Evolutionary conservation across 495 filamentous ascomycete species (phyloP).

Genomic region (Penicillium coprophilum): DNA sequence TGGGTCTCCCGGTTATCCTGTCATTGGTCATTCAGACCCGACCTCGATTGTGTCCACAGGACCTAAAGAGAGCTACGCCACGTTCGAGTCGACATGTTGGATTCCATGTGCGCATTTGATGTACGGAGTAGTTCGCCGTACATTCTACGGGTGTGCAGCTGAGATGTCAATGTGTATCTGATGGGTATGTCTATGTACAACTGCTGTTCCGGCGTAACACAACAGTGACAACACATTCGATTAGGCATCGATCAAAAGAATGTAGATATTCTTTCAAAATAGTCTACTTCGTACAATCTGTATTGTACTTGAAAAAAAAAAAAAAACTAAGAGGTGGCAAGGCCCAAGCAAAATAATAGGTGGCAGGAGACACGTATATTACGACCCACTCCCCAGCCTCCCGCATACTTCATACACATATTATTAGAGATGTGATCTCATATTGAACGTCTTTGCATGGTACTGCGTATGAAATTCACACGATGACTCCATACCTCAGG

Average conservation of each 20-base stretch:
- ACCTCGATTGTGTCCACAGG: neutral
- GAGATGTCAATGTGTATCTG: neutral
- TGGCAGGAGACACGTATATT: slow-evolving; percentile 1
- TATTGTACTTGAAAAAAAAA: too few species aligned
- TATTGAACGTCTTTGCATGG: neutral
- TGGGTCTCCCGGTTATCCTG: slow-evolving; percentile 15
- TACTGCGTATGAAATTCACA: too few species aligned
- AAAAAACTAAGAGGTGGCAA: slow-evolving; percentile 8
- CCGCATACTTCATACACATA: neutral
- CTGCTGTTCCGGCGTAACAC: neutral
- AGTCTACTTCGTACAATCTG: too few species aligned
- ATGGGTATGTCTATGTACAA: neutral
- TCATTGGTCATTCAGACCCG: slow-evolving; percentile 8
- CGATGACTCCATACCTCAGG: too few species aligned
- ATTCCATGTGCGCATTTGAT: too few species aligned
- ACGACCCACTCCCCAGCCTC: slow-evolving; percentile 5
- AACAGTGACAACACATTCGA: neutral
- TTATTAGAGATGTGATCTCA: slow-evolving; percentile 5
- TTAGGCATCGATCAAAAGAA: too few species aligned
- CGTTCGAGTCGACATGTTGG: slow-evolving; percentile 14
- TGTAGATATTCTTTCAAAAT: neutral
- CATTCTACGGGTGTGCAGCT: neutral
- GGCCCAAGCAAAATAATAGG: slow-evolving; percentile 4
- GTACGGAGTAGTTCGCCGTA: neutral
- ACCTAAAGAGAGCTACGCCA: slow-evolving; percentile 6